These are phyloP conservation scores for Prunella vulgaris DNA, from an alignment of 257 asterid genomes.

Conservation along the genomic window DNA sequence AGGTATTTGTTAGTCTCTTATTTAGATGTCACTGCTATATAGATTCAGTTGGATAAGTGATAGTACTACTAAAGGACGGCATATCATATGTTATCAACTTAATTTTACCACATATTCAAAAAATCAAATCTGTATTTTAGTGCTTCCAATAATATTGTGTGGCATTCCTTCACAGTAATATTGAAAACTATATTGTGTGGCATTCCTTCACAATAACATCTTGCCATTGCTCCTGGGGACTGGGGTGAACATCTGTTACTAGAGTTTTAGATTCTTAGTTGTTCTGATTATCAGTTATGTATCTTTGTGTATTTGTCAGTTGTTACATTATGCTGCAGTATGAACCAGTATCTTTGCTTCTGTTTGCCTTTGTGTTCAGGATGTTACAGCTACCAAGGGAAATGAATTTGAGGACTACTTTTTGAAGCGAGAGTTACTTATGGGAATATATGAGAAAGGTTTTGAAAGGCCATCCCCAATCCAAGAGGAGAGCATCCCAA, in stretches of 20 bases:
- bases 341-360: neutral
- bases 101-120: neutral
- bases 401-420: constrained; percentile 85
- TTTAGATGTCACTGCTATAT: neutral
- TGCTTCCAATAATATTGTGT: neutral
- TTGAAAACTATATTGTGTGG: too few relatives aligned
- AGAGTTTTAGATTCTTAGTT: neutral
- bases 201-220: too few relatives aligned
- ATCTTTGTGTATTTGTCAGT: neutral
- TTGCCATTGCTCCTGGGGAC: neutral
- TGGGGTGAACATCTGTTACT: neutral
- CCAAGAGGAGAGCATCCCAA: constrained; percentile 86
- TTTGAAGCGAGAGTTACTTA: constrained; percentile 74
- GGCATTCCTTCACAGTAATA: neutral
- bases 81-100: neutral
- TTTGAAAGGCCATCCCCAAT: constrained; percentile 81
- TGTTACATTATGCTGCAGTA: neutral
- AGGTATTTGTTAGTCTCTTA: neutral
- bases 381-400: constrained; percentile 86
- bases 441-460: constrained; percentile 89
- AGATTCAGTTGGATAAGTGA: neutral
- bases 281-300: neutral
- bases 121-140: neutral
- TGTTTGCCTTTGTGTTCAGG: constrained; percentile 35
- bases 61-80: neutral